Conservation (phyloP, 78 protist genomes). For the Guillardia theta region DNA sequence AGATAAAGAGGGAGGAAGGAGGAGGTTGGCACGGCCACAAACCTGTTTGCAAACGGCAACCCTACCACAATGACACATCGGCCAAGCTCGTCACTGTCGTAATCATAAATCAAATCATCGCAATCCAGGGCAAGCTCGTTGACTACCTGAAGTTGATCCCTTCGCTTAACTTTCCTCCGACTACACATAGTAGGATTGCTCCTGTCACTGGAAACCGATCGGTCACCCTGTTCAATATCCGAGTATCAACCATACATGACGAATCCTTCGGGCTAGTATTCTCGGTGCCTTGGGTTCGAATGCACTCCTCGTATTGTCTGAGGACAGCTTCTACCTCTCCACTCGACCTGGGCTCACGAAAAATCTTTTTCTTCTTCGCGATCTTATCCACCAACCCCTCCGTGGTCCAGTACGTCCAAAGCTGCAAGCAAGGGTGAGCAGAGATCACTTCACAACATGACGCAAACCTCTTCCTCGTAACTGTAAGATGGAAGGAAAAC, state of each 20-base stretch:
- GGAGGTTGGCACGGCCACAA: background rate
- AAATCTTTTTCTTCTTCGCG: background rate
- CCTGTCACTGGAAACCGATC: too few species aligned
- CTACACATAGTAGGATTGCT: slow-evolving; percentile 65
- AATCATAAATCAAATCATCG: background rate
- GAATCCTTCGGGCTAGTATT: too few species aligned
- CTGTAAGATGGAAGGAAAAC: slow-evolving; percentile 74
- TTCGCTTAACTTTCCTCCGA: slow-evolving; percentile 86
- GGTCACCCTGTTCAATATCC: too few species aligned
- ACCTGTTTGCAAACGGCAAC: slow-evolving; percentile 74
- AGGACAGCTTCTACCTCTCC: too few species aligned
- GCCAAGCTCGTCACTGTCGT: background rate
- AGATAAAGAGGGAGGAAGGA: background rate
- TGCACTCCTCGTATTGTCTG: too few species aligned
- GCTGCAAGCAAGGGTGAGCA: background rate
- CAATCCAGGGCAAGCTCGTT: too few species aligned
- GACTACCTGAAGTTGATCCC: slow-evolving; percentile 90
- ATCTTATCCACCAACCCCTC: background rate
- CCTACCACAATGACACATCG: slow-evolving; percentile 72
- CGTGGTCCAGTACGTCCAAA: background rate
- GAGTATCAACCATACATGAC: too few species aligned
- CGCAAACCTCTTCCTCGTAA: background rate
- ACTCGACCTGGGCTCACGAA: background rate
- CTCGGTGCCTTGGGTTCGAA: too few species aligned
- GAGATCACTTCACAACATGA: background rate